Conservation (phyloP, 345 rosid species). For the Microcos paniculata region DNA sequence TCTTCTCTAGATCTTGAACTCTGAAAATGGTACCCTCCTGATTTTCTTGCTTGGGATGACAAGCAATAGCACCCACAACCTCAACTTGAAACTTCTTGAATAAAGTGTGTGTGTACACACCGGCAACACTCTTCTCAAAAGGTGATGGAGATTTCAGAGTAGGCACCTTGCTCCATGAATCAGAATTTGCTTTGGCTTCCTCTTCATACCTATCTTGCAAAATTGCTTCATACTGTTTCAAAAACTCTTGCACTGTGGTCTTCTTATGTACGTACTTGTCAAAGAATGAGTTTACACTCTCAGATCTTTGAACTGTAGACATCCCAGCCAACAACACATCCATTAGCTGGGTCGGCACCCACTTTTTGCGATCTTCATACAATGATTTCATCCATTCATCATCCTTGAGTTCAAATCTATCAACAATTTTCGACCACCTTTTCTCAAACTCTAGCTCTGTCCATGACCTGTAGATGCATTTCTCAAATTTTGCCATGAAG, state of each 20-base stretch:
- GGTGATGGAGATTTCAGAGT: constrained; percentile 72
- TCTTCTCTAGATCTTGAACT: constrained; percentile 64
- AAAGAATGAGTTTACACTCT: constrained; percentile 56
- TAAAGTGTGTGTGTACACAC: constrained; percentile 57
- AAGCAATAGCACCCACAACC: constrained; percentile 66
- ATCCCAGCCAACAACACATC: constrained; percentile 60
- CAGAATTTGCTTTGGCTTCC: constrained; percentile 71
- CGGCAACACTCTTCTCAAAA: constrained; percentile 64
- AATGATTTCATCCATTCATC: constrained; percentile 52
- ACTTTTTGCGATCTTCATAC: constrained; percentile 57
- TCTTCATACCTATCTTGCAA: constrained; percentile 64
- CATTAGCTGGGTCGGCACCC: constrained; percentile 62
- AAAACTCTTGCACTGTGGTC: constrained; percentile 55
- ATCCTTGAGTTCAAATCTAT: constrained; percentile 53
- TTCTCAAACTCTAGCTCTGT: constrained; percentile 54
- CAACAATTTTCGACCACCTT: constrained; percentile 64
- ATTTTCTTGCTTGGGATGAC: constrained; percentile 59
- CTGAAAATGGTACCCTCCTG: constrained; percentile 50
- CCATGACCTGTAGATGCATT: constrained; percentile 69
- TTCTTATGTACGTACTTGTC: constrained; percentile 70
- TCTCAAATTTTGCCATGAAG: constrained; percentile 53
- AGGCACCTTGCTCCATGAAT: constrained; percentile 63
- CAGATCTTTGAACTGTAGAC: constrained; percentile 55
- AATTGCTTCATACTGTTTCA: constrained; percentile 52
- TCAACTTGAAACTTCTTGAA: constrained; percentile 67